Base-by-base conservation (phyloP, 2,329 filamentous ascomycete species). In the Apiospora arundinis region DNA sequence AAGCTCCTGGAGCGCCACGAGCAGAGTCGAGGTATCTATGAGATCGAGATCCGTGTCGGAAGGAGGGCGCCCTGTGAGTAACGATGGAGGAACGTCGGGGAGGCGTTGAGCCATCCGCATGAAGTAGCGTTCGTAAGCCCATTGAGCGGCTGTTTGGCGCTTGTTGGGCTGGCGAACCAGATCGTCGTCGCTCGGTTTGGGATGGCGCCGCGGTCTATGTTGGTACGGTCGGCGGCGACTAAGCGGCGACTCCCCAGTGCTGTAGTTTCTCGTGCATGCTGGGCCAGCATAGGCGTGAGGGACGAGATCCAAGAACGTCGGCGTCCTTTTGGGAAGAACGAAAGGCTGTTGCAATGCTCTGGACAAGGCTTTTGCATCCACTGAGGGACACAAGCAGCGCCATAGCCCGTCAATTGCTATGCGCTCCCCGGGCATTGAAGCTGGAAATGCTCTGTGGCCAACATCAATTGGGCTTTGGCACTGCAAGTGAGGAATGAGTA, bases 371-470 rank as follows among this genome's bases (percentile, higher is more conserved):
- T 75, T 71, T 8, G 80, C 74, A 75, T 89, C 86, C 71, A 89
- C 82, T 11, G 85, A 86, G 16, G 90, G 90, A 76, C 89, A 92
- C 21, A 92, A 82, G 77, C 87, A 91, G 77, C 88, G 87, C 89
- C 90, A 91, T 65, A 92, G 84, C 72, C 90, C 89, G 78, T 92
- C 90, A 46, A 85, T 77, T 2, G 83, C 78, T 68, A 86, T 75
- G 73, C 81, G 81, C 67, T 80, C 75, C 71, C 78, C 76, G 52
- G 79, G 77, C 83, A 85, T 85, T 73, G 74, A 49, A 65, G 56
- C 32, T 63, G 18, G 21, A 18, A 63, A 12, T 4, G 6, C 28
- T 37, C 32, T 63, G 28, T 63, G 32, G 32, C 56, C 32, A 12
- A 6, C 32, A 40, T n/a, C 9, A 14, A 63, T 63, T 40, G 56